These are phyloP conservation scores for Ceratopteris richardii DNA, from an alignment of 75 land plant genomes.

Conservation along the genomic window DNA sequence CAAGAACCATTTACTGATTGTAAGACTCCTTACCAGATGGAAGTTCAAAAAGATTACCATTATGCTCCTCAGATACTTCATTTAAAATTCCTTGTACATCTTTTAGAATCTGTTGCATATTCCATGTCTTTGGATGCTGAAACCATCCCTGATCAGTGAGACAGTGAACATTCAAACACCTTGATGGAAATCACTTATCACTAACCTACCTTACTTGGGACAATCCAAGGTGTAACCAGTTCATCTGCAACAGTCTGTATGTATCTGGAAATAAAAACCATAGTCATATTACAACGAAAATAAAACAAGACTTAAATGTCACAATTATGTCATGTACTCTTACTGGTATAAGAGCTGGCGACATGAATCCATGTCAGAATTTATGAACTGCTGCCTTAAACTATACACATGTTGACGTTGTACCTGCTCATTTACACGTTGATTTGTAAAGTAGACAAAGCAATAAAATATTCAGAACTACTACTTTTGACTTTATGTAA, in stretches of 20 bases:
- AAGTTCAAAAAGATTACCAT: neutral
- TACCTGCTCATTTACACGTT: constrained; percentile 40
- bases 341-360: constrained; percentile 74
- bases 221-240: constrained; percentile 51
- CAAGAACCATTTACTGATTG: too few relatives aligned
- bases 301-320: too few relatives aligned
- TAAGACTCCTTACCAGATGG: constrained; percentile 8
- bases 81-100: constrained; percentile 50
- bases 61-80: constrained; percentile 18
- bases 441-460: too few relatives aligned
- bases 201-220: constrained; percentile 49
- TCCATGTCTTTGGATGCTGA: constrained; percentile 78
- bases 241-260: constrained; percentile 98
- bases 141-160: neutral
- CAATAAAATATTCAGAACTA: too few relatives aligned
- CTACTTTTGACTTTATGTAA: too few relatives aligned
- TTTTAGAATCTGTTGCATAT: constrained; percentile 44
- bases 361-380: constrained; percentile 56
- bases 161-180: too few relatives aligned
- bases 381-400: constrained; percentile 66
- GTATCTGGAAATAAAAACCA: constrained; percentile 46
- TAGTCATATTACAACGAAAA: too few relatives aligned
- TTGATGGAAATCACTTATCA: neutral
- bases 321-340: too few relatives aligned
- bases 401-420: constrained; percentile 93